Evolutionary conservation across 257 asterid species (phyloP), one percentile per base, ranked within the genome.

Genomic region (Lycium ferocissimum): DNA sequence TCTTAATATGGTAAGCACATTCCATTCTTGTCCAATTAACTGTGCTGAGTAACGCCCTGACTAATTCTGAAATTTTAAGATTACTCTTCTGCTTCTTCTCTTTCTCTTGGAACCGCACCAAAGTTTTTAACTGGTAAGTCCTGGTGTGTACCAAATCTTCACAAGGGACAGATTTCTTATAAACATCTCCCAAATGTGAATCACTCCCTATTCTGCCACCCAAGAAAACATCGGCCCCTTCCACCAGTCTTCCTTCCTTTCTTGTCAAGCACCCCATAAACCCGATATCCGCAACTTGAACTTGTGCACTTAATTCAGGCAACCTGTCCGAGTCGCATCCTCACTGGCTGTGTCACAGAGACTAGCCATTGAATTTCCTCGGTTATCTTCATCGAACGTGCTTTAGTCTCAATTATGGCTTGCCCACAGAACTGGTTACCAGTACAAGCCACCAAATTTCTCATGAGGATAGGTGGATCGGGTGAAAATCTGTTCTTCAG

Each of bases 301-400:
- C 99, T 57, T 95, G 99, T 84, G 92, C 99, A 78, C 99, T 0
- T 91, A 43, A 88, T 96, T 96, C 0, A 98, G 97, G 90, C 99
- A 96, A 3, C 98, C 99, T 2, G 99, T 96, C 98, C 98, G 95
- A 57, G n/a, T n/a, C 95, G 99, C 97, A 96, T 95, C 90, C 99
- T 89, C 69, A 96, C 97, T 2, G 99, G 96, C 88, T 43, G 86
- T 0, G 89, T 87, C 20, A 95, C 90, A 0, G 95, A 91, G 1
- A 96, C 99, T 61, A 78, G 94, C 83, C 92, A 88, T 51, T 90
- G 86, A 40, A 96, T 97, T 82, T 92, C 97, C 90, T 94, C 93
- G 0, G 98, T 93, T 84, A 95, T 92, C 92, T 88, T 95, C 53
- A 96, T 62, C 0, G 98, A 95, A 0, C 97, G 94, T 0, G 88